A percentile compares a stretch with the other conserved stretches of the same genome.
Conservation (phyloP, 768 basidiomycete species). For the Flagelloscypha sp. region DNA sequence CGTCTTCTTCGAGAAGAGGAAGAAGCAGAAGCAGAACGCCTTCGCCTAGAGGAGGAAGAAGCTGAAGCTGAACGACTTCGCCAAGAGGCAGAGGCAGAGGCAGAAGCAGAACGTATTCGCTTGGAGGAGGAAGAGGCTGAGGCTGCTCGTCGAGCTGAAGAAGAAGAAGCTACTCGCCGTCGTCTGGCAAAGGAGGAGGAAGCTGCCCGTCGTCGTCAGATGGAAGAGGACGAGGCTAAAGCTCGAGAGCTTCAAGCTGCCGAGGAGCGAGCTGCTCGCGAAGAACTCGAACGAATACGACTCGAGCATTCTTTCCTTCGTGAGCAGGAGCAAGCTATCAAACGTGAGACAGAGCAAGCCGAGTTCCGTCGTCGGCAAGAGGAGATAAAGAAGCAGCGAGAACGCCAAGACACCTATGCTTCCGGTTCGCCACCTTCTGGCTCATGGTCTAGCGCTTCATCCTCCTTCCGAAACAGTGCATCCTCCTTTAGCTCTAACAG, state of each 20-base stretch:
- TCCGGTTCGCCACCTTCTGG: conserved; percentile 17
- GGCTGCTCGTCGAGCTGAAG: background rate
- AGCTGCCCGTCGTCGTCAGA: background rate
- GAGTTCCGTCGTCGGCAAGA: background rate
- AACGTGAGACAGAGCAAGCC: background rate
- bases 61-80: too few relatives aligned
- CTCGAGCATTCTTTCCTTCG: conserved; percentile 1
- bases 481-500: conserved; percentile 23
- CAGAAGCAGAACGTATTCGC: background rate
- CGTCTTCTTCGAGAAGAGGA: background rate
- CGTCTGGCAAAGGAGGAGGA: conserved; percentile 5
- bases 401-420: conserved; percentile 34
- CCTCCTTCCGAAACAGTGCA: conserved; percentile 19
- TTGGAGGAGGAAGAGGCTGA: background rate
- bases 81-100: background rate
- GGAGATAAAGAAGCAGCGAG: conserved; percentile 11
- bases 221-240: conserved; percentile 1
- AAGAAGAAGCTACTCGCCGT: conserved; percentile 9
- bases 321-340: too few relatives aligned
- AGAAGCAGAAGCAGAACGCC: background rate
- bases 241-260: background rate
- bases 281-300: background rate
- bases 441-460: conserved; percentile 23
- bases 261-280: conserved; percentile 4
- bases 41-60: background rate